Evolutionary conservation across 139 green algal genomes (phyloP), one percentile per base, ranked within the genome.

Genomic region (Prasinococcaceae sp.): DNA sequence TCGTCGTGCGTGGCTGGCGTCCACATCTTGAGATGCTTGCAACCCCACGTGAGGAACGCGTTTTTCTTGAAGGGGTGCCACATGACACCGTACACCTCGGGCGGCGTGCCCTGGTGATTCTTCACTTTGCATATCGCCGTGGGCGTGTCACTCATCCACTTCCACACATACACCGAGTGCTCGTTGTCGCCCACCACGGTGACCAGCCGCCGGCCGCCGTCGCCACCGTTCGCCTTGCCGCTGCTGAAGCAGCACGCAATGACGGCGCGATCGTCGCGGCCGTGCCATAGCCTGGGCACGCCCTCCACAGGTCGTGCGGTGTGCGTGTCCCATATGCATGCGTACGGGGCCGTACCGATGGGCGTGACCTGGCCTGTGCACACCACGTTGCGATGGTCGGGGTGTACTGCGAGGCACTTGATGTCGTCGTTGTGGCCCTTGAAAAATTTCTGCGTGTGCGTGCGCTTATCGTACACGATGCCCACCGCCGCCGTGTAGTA

Each of bases 351-450:
- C 14, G 3, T 6, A 27, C 52, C 52, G 3, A 60, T 14, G 38
- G 50, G 37, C 14, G 24, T 17, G n/a, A n/a, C n/a, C n/a, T n/a
- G n/a, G n/a, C n/a, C n/a, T 3, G 63, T 66, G 41, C 55, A 55
- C 4, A 61, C 46, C 30, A 63, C 23, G 26, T 64, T 23, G 3
- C 37, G 14, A n/a, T n/a, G n/a, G 19, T 60, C 45, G 9, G 63
- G 63, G 49, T 65, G 55, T 42, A 66, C 26, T 0, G 55, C 55
- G 3, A 65, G 2, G 32, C 49, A 60, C 20, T 52, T 20, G 44
- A 71, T 54, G 37, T 71, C 63, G 33, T 71, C 63, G 37, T 45
- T 49, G 50, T 71, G 46, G 25, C 61, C 61, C 19, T n/a, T 24
- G 53, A 69, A 69, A 53, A 63, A 69, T 9, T 37, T 48, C 52